Base-by-base conservation (phyloP, 2,329 filamentous ascomycete species). In the Fusarium ambrosium region DNA sequence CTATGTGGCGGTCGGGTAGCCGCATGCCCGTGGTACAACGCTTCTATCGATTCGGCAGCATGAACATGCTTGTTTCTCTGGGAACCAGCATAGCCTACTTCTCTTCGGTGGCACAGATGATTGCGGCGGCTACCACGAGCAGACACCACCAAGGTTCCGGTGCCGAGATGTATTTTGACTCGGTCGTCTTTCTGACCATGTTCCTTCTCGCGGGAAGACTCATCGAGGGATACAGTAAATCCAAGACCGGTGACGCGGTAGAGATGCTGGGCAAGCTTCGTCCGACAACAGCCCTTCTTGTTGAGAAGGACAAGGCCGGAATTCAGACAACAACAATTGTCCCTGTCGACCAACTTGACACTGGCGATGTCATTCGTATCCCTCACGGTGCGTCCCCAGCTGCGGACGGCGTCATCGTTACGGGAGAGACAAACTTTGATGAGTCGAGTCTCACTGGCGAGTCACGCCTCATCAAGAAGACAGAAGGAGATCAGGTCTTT, bases 31-130 rank as follows among this genome's bases (percentile, higher is more conserved):
- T 97, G 5, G 77, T 94, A 18, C 89, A 92, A 76, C 88, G 95
- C 16, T 95, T 98, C 79, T 95, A 95, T 81, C 92, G 93, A n/a
- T 98, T 98, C 79, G 95, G 95, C 10, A 98, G 95, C 85, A 98
- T 98, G 95, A 97, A 97, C 80, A 93, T 97, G 85, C 89, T 98
- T 69, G 95, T 98, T 83, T 97, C 93, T 9, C 88, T 97, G 3
- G 95, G 95, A 7, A 97, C 95, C 0, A 93, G 91, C 3, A 94
- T 98, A 70, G 95, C 95, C 2, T 98, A 97, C 81, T 86, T 97
- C 71, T 92, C 94, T 0, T 97, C 95, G 0, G 85, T 97, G 27
- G 92, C 91, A 18, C 92, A 97, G 73, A 88, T 98, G 80, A 92
- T 94, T 62, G 89, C 91, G 8, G 84, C 82, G 1, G 89, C 92